A percentile compares a stretch with the other conserved stretches of the same genome.
phyloP scores from a whole-genome alignment of 805 yeast species.

The Wickerhamiella qilinensis region DNA sequence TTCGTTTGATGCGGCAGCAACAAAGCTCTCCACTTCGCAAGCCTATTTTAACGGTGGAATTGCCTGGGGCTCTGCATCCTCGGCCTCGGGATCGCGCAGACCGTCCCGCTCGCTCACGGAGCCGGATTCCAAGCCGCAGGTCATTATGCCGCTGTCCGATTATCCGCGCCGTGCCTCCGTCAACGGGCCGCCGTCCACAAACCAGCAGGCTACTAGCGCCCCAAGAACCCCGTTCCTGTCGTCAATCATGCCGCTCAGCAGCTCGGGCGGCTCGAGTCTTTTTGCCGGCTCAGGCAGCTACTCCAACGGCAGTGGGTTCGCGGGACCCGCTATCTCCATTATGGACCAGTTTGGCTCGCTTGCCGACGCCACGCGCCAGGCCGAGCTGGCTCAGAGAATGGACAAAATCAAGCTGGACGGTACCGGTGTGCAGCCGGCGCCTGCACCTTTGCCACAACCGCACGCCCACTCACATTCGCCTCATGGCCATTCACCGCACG shows the following conservation, averaged over 20 bases:
- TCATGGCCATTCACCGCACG: background rate
- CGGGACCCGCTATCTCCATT: constrained; percentile 14
- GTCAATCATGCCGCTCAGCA: background rate
- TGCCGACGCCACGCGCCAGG: constrained; percentile 16
- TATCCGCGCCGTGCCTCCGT: background rate
- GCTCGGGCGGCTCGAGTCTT: background rate
- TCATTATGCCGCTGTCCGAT: background rate
- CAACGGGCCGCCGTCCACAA: background rate
- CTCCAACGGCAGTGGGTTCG: constrained; percentile 4
- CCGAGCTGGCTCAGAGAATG: constrained; percentile 5
- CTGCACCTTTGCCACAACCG: background rate
- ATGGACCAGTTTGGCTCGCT: constrained; percentile 14
- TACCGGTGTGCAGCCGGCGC: no score
- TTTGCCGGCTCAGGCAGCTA: background rate
- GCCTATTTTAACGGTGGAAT: constrained; percentile 13
- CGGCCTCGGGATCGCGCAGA: background rate
- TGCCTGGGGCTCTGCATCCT: constrained; percentile 14
- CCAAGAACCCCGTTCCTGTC: background rate
- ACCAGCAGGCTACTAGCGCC: background rate
- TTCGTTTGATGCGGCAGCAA: constrained; percentile 3
- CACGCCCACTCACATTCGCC: background rate
- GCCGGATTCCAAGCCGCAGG: background rate
- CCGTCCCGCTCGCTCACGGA: background rate
- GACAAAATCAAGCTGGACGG: background rate
- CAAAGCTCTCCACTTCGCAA: constrained; percentile 9